Conservation (phyloP, 257 asterid genomes). For the Agastache rugosa region DNA sequence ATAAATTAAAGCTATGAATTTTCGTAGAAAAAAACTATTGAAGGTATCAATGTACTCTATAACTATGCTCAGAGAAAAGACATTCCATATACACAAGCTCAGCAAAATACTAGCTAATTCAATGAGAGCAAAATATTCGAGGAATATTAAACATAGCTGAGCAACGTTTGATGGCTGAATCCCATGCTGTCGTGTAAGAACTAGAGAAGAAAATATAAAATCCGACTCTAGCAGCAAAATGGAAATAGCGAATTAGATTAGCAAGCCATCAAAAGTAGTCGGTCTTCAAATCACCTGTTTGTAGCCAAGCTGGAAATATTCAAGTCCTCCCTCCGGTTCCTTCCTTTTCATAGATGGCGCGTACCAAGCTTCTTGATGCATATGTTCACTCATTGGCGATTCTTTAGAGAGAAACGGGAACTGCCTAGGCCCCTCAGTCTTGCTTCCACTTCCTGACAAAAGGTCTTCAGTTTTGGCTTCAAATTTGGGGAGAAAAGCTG, state of each 20-base stretch:
- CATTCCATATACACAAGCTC: conserved; percentile 29
- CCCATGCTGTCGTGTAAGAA: conserved; percentile 21
- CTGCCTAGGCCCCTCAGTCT: conserved; percentile 38
- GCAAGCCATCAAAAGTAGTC: conserved; percentile 28
- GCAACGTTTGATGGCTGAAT: conserved; percentile 27
- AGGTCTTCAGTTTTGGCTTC: conserved; percentile 38
- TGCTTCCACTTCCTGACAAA: conserved; percentile 37
- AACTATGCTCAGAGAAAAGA: conserved; percentile 27
- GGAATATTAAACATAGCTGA: conserved; percentile 20
- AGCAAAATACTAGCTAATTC: conserved; percentile 31
- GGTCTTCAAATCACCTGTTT: conserved; percentile 45
- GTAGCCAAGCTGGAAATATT: conserved; percentile 47
- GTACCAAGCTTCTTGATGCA: conserved; percentile 45
- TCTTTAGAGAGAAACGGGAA: conserved; percentile 40
- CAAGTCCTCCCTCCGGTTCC: conserved; percentile 62
- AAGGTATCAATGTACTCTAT: conserved; percentile 23
- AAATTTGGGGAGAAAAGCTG: conserved; percentile 25
- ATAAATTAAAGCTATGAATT: neutral
- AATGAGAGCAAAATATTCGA: conserved; percentile 14
- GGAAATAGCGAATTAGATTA: conserved; percentile 40
- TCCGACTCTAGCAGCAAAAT: conserved; percentile 32
- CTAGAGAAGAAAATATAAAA: conserved; percentile 27
- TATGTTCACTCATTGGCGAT: conserved; percentile 37
- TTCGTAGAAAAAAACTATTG: conserved; percentile 13
- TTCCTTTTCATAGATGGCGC: conserved; percentile 54